Base-by-base conservation (phyloP, 345 rosid species). In the Theobroma cacao region DNA sequence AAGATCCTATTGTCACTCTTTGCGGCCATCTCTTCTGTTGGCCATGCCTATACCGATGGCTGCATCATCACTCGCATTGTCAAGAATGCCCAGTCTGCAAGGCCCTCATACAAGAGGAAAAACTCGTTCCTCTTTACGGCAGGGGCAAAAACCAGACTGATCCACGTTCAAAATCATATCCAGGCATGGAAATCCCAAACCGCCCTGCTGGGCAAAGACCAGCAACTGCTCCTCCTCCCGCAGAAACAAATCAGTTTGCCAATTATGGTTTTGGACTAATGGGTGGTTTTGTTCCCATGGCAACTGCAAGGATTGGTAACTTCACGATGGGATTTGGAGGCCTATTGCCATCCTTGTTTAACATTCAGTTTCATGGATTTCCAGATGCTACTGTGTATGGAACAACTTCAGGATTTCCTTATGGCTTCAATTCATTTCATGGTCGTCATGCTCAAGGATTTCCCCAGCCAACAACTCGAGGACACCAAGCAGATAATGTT, bases 51-150 rank as follows among this genome's bases (percentile, higher is more conserved):
- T 94, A 91, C 80, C 86, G 90, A 55, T 96, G 99, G 98, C 85
- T 94, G 28, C 88, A 85, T 77, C 92, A 91, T 63, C 99, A 96
- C 69, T 96, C 98, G 0, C 91, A 90, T 43, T 91, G 86, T 28
- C 99, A 94, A 7, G 99, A 94, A 79, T 96, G 98, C 43, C 98
- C 98, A 0, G 94, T 96, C 36, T 96, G 98, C 85, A 96, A 94
- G 89, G 98, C 99, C 14, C 78, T 94, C 3, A 86, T 94, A 10
- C 86, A 92, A 81, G 99, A 96, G 81, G 98, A 90, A 31, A 96
- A 93, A 76, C 86, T 96, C 38, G 95, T 96, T 18, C 99, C 99
- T 38, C 94, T 96, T n/a, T 94, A 96, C 12, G 97, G 99, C 4
- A 87, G 99, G 84, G 99, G 98, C 28, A 91, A 91, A 83, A 84